Conservation (phyloP, 2,329 filamentous ascomycete genomes). For the Chalara sp. region DNA sequence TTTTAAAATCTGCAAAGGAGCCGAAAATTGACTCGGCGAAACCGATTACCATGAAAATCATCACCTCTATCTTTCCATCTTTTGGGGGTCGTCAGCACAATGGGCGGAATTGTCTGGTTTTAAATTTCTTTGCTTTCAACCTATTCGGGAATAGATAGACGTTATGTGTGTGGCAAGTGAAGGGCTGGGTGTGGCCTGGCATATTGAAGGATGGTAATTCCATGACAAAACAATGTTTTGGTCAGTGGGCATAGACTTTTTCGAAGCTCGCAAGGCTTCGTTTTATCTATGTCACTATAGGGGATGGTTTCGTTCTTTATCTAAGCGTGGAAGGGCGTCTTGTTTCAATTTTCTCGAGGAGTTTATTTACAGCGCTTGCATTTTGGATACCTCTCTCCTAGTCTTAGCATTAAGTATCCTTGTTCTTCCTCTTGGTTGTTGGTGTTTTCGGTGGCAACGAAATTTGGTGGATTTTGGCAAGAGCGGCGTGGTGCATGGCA, state of each 20-base stretch:
- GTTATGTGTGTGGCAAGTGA: constrained; percentile 3
- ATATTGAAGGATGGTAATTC: not conserved
- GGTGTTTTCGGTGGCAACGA: no score
- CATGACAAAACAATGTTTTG: not conserved
- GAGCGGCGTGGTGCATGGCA: no score
- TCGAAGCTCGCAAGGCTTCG: not conserved
- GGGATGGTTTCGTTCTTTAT: not conserved
- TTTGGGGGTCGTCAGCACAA: constrained; percentile 19
- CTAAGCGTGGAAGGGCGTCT: not conserved
- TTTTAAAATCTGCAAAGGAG: constrained; percentile 5
- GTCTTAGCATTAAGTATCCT: not conserved
- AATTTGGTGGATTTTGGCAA: no score
- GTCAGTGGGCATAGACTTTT: not conserved
- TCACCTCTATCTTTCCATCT: constrained; percentile 19
- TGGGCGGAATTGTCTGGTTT: constrained; percentile 9
- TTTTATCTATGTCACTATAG: not conserved
- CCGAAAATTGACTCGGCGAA: constrained; percentile 1
- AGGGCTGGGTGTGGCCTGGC: not conserved
- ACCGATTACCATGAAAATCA: constrained; percentile 17
- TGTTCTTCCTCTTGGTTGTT: not conserved
- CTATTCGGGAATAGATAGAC: constrained; percentile 18
- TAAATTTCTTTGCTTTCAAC: constrained; percentile 11
- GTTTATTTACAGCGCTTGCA: not conserved
- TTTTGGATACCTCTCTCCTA: not conserved
- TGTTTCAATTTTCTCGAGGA: not conserved